Conservation (phyloP, 257 asterid species). For the Cruciata laevipes region DNA sequence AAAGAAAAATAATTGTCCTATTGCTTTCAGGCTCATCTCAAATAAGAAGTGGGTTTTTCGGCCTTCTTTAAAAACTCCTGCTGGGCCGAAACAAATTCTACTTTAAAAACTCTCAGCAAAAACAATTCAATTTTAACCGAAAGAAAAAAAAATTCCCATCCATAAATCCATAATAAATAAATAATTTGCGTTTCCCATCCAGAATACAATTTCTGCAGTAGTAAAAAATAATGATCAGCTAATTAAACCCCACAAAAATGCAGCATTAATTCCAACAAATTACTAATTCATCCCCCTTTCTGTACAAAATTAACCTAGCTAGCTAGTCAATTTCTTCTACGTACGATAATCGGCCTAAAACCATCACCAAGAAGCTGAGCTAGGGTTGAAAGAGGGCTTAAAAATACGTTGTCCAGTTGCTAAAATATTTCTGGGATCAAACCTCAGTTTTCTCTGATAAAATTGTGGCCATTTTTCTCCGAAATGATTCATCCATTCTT, state of each 20-base stretch:
- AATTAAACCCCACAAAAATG: neutral
- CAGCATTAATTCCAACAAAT: neutral
- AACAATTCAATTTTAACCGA: too few species aligned
- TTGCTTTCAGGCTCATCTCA: too few species aligned
- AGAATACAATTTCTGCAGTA: neutral
- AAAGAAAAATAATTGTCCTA: too few species aligned
- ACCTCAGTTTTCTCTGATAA: conserved; percentile 38
- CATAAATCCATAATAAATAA: neutral
- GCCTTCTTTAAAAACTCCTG: too few species aligned
- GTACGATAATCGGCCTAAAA: neutral
- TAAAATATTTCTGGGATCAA: conserved; percentile 59
- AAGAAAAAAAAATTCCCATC: neutral
- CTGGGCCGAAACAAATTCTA: too few species aligned
- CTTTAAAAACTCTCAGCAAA: too few species aligned
- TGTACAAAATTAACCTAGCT: neutral
- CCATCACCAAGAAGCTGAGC: conserved; percentile 28
- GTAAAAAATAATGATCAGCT: neutral
- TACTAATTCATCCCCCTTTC: neutral
- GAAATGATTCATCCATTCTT: conserved; percentile 57
- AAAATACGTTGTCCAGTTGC: conserved; percentile 69
- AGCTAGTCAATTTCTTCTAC: neutral
- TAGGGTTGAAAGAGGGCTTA: conserved; percentile 33
- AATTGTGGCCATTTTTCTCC: conserved; percentile 57
- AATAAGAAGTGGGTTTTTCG: too few species aligned
- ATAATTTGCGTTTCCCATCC: neutral